A percentile compares a stretch with the other conserved stretches of the same genome.
phyloP scores from a whole-genome alignment of 495 filamentous ascomycete species.

The Cercophora sp. region DNA sequence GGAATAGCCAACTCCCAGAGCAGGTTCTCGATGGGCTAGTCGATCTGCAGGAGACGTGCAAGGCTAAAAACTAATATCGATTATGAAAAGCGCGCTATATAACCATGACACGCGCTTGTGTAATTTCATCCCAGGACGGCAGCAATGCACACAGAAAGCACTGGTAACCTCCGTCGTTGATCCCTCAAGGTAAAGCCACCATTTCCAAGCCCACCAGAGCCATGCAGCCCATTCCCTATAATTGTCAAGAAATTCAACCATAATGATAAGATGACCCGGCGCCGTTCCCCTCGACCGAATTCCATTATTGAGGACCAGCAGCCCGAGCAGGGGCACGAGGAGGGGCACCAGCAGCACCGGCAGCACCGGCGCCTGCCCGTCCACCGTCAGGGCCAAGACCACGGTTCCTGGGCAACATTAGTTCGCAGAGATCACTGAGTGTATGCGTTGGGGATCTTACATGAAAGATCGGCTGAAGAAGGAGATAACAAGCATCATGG shows the following conservation, averaged over 20 bases:
- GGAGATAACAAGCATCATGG: conserved; percentile 74
- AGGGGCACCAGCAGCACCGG: conserved; percentile 27
- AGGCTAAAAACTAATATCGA: conserved; percentile 33
- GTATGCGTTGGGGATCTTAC: conserved; percentile 46
- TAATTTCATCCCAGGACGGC: conserved; percentile 7
- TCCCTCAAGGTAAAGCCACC: not conserved
- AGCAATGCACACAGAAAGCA: conserved; percentile 11
- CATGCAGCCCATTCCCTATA: conserved; percentile 1
- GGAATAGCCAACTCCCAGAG: conserved; percentile 53
- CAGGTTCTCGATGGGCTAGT: conserved; percentile 61
- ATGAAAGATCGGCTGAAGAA: conserved; percentile 80
- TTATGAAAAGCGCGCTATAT: conserved; percentile 2
- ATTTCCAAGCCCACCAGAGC: conserved; percentile 2
- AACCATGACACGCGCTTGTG: conserved; percentile 11
- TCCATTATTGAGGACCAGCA: too few species aligned
- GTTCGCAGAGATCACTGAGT: conserved; percentile 3
- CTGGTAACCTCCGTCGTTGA: conserved; percentile 7
- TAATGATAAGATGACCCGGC: too few species aligned
- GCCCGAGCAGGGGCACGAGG: too few species aligned
- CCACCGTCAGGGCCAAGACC: conserved; percentile 19
- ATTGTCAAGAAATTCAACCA: not conserved
- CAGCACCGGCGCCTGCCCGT: conserved; percentile 16
- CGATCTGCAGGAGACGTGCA: conserved; percentile 61
- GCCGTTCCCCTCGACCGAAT: too few species aligned
- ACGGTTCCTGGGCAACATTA: conserved; percentile 32